A percentile compares a stretch with the other conserved stretches of the same genome.
Conservation (phyloP, 2,329 filamentous ascomycete genomes). For the Scedosporium boydii region DNA sequence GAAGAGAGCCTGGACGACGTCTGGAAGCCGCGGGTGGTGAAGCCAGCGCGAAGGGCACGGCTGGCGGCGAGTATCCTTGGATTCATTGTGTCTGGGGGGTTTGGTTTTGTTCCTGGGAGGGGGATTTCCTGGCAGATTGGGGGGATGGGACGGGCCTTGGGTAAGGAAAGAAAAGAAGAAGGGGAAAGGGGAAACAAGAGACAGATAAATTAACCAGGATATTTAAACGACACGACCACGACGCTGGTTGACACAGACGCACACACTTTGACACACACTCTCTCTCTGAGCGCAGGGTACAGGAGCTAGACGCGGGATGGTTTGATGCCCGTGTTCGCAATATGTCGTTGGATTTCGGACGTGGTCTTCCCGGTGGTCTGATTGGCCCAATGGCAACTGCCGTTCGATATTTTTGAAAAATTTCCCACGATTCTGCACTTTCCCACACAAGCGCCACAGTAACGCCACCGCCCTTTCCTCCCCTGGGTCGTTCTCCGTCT, state of each 20-base stretch:
- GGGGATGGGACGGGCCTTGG: conserved; percentile 3
- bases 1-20: conserved; percentile 37
- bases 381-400: background rate
- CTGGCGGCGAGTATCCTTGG: conserved; percentile 10
- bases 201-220: background rate
- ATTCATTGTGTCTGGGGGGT: conserved; percentile 7
- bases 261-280: background rate
- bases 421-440: background rate
- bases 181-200: background rate
- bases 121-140: background rate
- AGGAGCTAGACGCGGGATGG: background rate
- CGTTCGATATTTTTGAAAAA: background rate
- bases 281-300: background rate
- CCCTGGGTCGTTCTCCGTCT: background rate
- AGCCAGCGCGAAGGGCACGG: conserved; percentile 24
- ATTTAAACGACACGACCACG: background rate
- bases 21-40: conserved; percentile 30
- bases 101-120: background rate
- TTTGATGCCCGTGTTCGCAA: background rate
- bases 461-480: background rate
- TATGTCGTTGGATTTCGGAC: background rate
- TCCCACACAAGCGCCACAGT: background rate
- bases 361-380: background rate
- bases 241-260: background rate
- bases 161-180: background rate